Base-by-base conservation (phyloP, 1,284 basidiomycete species). In the Apiotrichum sp. region DNA sequence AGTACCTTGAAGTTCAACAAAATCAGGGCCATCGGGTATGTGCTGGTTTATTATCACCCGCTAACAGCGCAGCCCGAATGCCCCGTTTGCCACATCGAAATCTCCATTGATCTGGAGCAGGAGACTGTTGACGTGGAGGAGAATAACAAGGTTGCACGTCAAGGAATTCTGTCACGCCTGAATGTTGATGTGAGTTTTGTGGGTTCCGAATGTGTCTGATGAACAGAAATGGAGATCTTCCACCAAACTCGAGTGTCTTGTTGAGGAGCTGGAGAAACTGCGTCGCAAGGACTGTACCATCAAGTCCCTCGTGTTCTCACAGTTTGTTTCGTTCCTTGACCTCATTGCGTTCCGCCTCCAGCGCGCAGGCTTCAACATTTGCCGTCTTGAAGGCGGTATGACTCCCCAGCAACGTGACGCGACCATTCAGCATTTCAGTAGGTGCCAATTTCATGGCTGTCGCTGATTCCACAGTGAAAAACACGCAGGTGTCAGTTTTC, bases 331-430 rank as follows among this genome's bases (percentile, higher is more conserved):
- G 0, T 78, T 77, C 59, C 65, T 80, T 35, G 81, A 98, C 71
- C 78, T 98, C 55, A 93, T 98, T 67, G 93, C 93, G 4, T 96
- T 87, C 74, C 81, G 96, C 53, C 78, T 99, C 57, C 92, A 97
- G 73, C 85, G 85, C 55, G 90, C 93, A 43, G 95, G 95, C 0
- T 93, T 95, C 70, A 83, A 93, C 85, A 85, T 96, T 55, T 98
- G 93, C 70, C 87, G 96, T 41, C 79, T 98, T 46, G 92, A 98
- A 75, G 96, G 96, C 51, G 91, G 89, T 22, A 98, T 99, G 95
- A 88, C 87, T 22, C 95, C 95, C 14, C 89, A 95, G 71, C 93
- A 93, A 54, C 84, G 95, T 63, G 90, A 98, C 76, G 87, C 89
- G 31, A 96, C 93, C 6, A 95, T 96, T 70, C 86, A 93, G 73